Base-by-base conservation (phyloP, 768 basidiomycete genomes). In the Mycena latifolia region DNA sequence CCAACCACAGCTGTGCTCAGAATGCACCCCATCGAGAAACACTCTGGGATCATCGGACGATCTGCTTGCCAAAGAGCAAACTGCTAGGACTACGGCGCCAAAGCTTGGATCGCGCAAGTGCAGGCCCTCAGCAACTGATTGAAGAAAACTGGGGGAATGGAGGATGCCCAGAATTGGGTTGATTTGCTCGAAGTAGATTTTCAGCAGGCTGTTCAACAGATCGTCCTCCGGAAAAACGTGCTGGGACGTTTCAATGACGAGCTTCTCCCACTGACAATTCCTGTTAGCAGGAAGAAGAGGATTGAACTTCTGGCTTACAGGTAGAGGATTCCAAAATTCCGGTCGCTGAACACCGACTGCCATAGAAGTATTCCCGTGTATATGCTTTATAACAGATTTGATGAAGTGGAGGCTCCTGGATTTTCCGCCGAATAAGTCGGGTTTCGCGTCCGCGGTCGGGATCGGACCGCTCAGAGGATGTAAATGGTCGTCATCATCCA, bases 321-420 rank as follows among this genome's bases (percentile, higher is more conserved):
- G 58, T 9, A 45, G 57, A 22, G 33, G 14, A 20, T 29, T 56
- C 69, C 70, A 69, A 41, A 67, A 72, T 43, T 72, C 66, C 7
- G 66, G 63, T 15, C 66, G 62, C 43, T 62, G 66, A 35, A 53
- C 11, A 25, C 60, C 50, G 28, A 53, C 39, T 6, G 62, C 39
- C 17, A 48, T 24, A 2, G 43, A 51, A 55, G 43, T 29, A 60
- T 67, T 48, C 7, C 39, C 60, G n/a, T 48, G 35, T 4, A 56
- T 57, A 18, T 53, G 60, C 31, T 39, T 35, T 22, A 67, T 58
- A 2, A 55, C 61, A 5, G 60, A 15, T 24, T 46, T 56, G 8
- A 56, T 20, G 25, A 67, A 67, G 11, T 56, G 29, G 6, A 43
- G 24, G 41, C 66, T 57, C 25, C 55, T 62, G 22, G 55, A 67